These are phyloP conservation scores for Hyaloscypha finlandica DNA, from an alignment of 495 filamentous ascomycete species.

Conservation along the genomic window DNA sequence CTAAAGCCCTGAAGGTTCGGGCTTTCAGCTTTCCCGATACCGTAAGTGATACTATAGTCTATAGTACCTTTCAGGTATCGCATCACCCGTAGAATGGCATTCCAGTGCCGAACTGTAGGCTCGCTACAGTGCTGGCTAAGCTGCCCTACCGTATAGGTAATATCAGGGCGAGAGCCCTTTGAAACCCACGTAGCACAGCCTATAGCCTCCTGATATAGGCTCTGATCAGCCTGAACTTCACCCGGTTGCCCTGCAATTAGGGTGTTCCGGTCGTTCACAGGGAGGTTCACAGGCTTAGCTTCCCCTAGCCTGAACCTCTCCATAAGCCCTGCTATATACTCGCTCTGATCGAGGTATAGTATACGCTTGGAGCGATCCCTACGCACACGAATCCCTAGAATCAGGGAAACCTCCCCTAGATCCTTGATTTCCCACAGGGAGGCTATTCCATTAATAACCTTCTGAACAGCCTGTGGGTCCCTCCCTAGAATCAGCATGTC, in stretches of 20 bases:
- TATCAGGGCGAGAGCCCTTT: constrained; percentile 10
- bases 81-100: not conserved
- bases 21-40: not conserved
- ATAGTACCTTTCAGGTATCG: constrained; percentile 16
- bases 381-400: not conserved
- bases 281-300: constrained; percentile 5
- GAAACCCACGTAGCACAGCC: not conserved
- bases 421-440: constrained; percentile 9
- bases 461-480: not conserved
- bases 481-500: constrained; percentile 6
- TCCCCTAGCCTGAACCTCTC: constrained; percentile 13
- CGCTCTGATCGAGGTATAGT: not conserved
- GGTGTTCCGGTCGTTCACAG: not conserved
- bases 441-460: not conserved
- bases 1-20: constrained; percentile 7
- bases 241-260: not conserved
- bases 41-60: not conserved
- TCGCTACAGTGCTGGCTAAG: constrained; percentile 9
- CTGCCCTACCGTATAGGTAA: constrained; percentile 1
- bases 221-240: not conserved
- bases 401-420: constrained; percentile 2
- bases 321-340: not conserved
- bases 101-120: not conserved
- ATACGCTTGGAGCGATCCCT: not conserved
- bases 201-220: constrained; percentile 12